Base-by-base conservation (phyloP, 768 basidiomycete genomes). In the Termitomyces sp. region DNA sequence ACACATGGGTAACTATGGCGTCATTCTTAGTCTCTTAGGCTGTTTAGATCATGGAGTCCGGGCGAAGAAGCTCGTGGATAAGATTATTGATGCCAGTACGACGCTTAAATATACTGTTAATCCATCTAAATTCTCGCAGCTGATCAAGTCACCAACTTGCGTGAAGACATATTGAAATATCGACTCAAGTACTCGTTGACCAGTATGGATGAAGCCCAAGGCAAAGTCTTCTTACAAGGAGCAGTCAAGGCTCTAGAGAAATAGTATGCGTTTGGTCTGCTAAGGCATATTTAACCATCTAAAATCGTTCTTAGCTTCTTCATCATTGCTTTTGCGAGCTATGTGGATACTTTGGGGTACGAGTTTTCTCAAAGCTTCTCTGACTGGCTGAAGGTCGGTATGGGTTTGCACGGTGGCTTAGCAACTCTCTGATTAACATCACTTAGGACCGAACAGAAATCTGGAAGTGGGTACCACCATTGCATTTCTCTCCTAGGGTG, bases 1-100 rank as follows among this genome's bases (percentile, higher is more conserved):
- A 1, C 84, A 96, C 62, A 83, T 88, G 77, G 97, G 97, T 45
- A 94, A 90, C 63, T 99, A 97, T 67, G 86, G 93, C 51, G 76
- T 95, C 43, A 87, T 99, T 41, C 81, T 98, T 32, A 93, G 92
- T 66, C 79, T 99, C 47, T 78, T 98, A 6, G 95, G 95, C n/a
- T 94, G 88, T 63, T 72, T 99, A 48, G 97, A 98, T 62, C 79
- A 88, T 54, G 97, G 97, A 0, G 71, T 86, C 35, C 82, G 83
- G 63, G 82, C 87, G n/a, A 99, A 99, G 76, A 84, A 77, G 55
- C 78, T 98, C 2, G 95, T 95, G 0, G 97, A 99, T 72, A 81
- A 85, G 13, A 83, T 97, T 57, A 88, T 98, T 55, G 95, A 99
- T 68, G 79, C 85, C 50, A 75, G 77, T 80, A 58, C 33, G 81